Conservation (phyloP, 2,329 filamentous ascomycete genomes). For the Xylariaceae sp. region DNA sequence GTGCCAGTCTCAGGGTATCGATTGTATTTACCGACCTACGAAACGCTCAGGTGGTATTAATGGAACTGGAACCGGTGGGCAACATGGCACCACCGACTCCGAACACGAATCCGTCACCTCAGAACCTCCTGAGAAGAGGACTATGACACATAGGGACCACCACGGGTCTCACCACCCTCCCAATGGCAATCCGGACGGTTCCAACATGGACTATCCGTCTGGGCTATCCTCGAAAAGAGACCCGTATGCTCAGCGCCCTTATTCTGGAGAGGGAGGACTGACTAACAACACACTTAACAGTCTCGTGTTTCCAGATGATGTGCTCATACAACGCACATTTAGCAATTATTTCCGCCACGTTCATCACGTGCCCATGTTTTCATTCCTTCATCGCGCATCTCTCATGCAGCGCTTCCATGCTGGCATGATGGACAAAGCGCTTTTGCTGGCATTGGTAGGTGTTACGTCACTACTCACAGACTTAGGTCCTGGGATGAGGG, state of each 20-base stretch:
- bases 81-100: conserved; percentile 28
- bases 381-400: conserved; percentile 55
- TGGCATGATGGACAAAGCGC: conserved; percentile 51
- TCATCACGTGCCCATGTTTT: conserved; percentile 56
- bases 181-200: conserved; percentile 23
- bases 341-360: conserved; percentile 56
- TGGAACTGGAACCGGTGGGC: conserved; percentile 17
- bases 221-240: conserved; percentile 15
- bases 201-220: conserved; percentile 19
- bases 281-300: conserved; percentile 23
- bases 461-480: conserved; percentile 55
- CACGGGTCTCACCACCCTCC: conserved; percentile 31
- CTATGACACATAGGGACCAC: conserved; percentile 29
- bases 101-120: conserved; percentile 32
- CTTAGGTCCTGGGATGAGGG: conserved; percentile 47
- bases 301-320: conserved; percentile 41
- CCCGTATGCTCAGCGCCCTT: conserved; percentile 22
- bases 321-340: conserved; percentile 49
- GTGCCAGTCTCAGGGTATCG: conserved; percentile 49
- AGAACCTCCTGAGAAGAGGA: conserved; percentile 31
- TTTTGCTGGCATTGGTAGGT: conserved; percentile 52
- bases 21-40: conserved; percentile 49
- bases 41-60: conserved; percentile 28
- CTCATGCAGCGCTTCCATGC: conserved; percentile 57
- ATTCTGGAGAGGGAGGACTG: not conserved